Conservation (phyloP, 139 green algal species). For the Coelastrella sp. region DNA sequence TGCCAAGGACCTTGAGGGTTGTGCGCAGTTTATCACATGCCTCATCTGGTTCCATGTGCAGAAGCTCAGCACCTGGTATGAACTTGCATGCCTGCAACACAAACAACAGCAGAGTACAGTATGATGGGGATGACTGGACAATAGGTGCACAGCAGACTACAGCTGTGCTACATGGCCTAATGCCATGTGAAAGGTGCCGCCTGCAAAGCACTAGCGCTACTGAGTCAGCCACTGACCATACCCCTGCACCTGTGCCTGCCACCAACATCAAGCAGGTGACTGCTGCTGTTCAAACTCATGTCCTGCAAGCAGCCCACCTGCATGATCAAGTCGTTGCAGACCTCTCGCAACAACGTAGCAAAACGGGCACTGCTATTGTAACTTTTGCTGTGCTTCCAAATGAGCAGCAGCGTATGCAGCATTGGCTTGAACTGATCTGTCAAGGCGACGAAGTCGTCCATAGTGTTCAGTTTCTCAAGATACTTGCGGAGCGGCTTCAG, state of each 20-base stretch:
- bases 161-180: not conserved
- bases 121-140: not conserved
- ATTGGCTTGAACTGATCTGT: slow-evolving; percentile 87
- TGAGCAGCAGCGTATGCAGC: slow-evolving; percentile 90
- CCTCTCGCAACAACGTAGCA: slow-evolving; percentile 87
- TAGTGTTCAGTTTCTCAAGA: slow-evolving; percentile 85
- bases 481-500: slow-evolving; percentile 80
- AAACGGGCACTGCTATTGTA: slow-evolving; percentile 86
- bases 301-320: slow-evolving; percentile 62
- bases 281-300: not conserved
- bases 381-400: slow-evolving; percentile 89
- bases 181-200: not conserved
- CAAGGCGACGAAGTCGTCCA: slow-evolving; percentile 85
- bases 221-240: too few relatives aligned
- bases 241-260: too few relatives aligned
- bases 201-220: not conserved
- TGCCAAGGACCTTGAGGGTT: slow-evolving; percentile 80
- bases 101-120: not conserved
- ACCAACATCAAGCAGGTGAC: not conserved
- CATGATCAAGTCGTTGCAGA: slow-evolving; percentile 93
- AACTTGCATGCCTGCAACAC: slow-evolving; percentile 78
- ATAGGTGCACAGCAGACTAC: not conserved
- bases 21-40: slow-evolving; percentile 87
- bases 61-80: slow-evolving; percentile 77
- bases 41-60: slow-evolving; percentile 84